Conservation (phyloP, 768 basidiomycete genomes). For the Tephrocybe sp. region DNA sequence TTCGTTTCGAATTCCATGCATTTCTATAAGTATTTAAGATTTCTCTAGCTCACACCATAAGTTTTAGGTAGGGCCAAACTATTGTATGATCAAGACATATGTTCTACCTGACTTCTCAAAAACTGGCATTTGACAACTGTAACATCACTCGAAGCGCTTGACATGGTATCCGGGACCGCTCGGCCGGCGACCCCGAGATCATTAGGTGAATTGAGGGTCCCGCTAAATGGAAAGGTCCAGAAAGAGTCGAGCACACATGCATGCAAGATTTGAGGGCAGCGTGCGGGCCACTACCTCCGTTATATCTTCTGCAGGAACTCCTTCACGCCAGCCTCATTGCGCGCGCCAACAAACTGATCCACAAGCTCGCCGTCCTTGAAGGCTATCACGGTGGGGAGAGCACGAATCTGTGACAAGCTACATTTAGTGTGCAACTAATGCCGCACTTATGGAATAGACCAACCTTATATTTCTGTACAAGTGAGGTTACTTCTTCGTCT, state of each 20-base stretch:
- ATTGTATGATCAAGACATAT: too few relatives aligned
- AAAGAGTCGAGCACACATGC: too few relatives aligned
- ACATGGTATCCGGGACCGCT: too few relatives aligned
- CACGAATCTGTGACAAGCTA: constrained; percentile 51
- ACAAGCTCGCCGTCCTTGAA: constrained; percentile 64
- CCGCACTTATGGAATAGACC: too few relatives aligned
- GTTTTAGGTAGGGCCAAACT: too few relatives aligned
- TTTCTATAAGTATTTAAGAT: not conserved
- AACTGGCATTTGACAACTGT: not conserved
- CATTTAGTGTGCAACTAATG: not conserved
- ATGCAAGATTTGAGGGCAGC: too few relatives aligned
- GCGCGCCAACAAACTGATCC: constrained; percentile 64
- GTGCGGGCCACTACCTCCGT: too few relatives aligned
- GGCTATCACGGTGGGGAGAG: constrained; percentile 80
- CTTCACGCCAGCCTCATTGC: constrained; percentile 42
- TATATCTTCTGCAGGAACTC: constrained; percentile 46
- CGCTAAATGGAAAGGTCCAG: too few relatives aligned
- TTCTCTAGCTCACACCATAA: too few relatives aligned
- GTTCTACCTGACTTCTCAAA: too few relatives aligned
- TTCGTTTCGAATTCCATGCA: not conserved
- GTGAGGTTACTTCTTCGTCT: constrained; percentile 48
- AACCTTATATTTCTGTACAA: constrained; percentile 57
- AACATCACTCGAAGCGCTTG: too few relatives aligned
- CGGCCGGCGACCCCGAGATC: not conserved
- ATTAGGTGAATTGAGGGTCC: too few relatives aligned